phyloP scores from a whole-genome alignment of 202 grass and related monocot genomes.

The Zizania palustris region DNA sequence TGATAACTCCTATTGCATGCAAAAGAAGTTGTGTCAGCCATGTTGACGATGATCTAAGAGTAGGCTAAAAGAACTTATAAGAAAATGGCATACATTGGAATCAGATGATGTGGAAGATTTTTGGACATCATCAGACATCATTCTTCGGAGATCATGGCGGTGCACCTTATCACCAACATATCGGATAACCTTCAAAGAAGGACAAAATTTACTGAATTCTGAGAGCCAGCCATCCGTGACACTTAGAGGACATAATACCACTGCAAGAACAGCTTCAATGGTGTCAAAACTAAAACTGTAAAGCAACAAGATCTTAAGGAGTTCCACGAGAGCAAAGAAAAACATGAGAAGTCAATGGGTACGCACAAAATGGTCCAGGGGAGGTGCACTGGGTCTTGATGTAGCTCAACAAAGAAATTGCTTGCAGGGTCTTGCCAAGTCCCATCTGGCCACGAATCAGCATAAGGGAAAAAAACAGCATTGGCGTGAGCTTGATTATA shows the following conservation, averaged over 20 bases:
- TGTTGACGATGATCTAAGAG: background rate
- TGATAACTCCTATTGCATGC: slow-evolving; percentile 59
- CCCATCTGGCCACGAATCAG: slow-evolving; percentile 69
- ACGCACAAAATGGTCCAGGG: slow-evolving; percentile 74
- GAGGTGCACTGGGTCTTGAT: slow-evolving; percentile 63
- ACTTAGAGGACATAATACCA: slow-evolving; percentile 90
- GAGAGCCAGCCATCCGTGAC: slow-evolving; percentile 78
- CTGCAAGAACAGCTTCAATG: slow-evolving; percentile 46
- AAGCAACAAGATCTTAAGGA: background rate
- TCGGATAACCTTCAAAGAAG: slow-evolving; percentile 58
- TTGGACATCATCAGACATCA: slow-evolving; percentile 50
- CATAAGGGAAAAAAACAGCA: background rate
- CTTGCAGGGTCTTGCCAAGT: slow-evolving; percentile 93
- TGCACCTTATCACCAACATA: slow-evolving; percentile 78
- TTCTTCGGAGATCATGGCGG: slow-evolving; percentile 61
- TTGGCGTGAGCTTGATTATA: background rate
- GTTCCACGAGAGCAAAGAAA: background rate
- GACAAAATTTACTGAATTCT: slow-evolving; percentile 82
- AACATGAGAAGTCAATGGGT: background rate
- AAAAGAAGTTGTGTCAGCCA: slow-evolving; percentile 3
- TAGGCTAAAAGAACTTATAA: background rate
- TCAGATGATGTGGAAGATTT: slow-evolving; percentile 37
- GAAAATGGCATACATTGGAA: slow-evolving; percentile 48
- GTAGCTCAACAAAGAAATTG: slow-evolving; percentile 84
- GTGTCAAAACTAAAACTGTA: slow-evolving; percentile 34